These are phyloP conservation scores for Botryotinia convoluta DNA, from an alignment of 2,329 filamentous ascomycete species.

Conservation along the genomic window DNA sequence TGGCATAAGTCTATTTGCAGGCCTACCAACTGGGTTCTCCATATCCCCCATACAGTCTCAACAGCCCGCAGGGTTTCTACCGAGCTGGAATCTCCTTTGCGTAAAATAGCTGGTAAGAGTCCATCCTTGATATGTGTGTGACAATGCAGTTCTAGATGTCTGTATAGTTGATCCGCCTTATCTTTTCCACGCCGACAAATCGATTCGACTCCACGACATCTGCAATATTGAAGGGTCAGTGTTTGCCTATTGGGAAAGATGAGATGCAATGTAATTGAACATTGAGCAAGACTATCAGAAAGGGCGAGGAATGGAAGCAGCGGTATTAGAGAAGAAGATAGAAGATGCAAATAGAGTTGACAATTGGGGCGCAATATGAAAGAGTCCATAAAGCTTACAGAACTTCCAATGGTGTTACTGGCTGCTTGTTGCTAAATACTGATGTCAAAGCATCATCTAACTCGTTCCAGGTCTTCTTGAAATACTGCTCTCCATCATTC, in stretches of 20 bases:
- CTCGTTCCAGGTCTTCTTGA: conserved; percentile 70
- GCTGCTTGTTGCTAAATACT: conserved; percentile 65
- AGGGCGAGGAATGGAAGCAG: background rate
- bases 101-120: conserved; percentile 55
- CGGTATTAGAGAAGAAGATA: background rate
- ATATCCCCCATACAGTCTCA: conserved; percentile 65
- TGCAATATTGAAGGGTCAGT: background rate
- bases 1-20: background rate
- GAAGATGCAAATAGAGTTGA: background rate
- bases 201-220: conserved; percentile 85
- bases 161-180: conserved; percentile 61
- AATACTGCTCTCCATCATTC: conserved; percentile 71
- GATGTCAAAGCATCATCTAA: conserved; percentile 69
- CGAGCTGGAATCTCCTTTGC: conserved; percentile 49
- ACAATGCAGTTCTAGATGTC: conserved; percentile 63
- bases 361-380: background rate
- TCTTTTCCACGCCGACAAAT: conserved; percentile 72
- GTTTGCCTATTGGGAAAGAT: background rate
- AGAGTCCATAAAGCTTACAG: conserved; percentile 42
- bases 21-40: conserved; percentile 73
- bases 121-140: conserved; percentile 63
- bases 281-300: background rate
- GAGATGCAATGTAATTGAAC: background rate
- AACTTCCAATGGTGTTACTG: conserved; percentile 76
- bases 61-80: conserved; percentile 61